Conservation (phyloP, 106 monocot genomes). For the Allium fistulosum region DNA sequence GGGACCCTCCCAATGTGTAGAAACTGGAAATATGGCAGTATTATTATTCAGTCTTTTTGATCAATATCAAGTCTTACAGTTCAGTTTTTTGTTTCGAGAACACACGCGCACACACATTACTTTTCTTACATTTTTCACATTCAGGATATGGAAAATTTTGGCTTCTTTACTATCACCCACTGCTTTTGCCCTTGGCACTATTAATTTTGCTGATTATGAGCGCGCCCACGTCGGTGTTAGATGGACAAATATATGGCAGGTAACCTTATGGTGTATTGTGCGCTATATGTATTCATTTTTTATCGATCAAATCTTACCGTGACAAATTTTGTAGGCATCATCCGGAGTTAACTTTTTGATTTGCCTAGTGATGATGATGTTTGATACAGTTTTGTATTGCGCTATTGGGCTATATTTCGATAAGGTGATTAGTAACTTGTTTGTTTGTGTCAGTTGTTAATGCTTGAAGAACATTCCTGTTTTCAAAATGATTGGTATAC, state of each 20-base stretch:
- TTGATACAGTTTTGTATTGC: constrained; percentile 60
- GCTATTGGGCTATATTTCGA: constrained; percentile 64
- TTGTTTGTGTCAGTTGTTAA: too few relatives aligned
- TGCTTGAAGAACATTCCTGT: too few relatives aligned
- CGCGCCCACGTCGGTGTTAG: constrained; percentile 94
- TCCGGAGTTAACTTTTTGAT: constrained; percentile 89
- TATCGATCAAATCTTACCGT: constrained; percentile 1
- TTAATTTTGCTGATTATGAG: constrained; percentile 97
- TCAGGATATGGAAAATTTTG: constrained; percentile 68
- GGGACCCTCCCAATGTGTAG: too few relatives aligned
- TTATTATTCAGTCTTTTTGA: too few relatives aligned
- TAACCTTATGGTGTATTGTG: constrained; percentile 2
- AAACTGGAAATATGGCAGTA: too few relatives aligned
- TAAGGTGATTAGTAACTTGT: constrained; percentile 40
- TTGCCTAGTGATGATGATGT: constrained; percentile 76
- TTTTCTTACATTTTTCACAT: constrained; percentile 7
- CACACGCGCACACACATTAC: constrained; percentile 3
- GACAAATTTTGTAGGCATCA: constrained; percentile 35
- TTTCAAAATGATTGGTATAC: neutral
- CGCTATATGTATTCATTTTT: neutral
- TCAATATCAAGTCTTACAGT: too few relatives aligned
- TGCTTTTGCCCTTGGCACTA: constrained; percentile 85
- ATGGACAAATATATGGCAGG: constrained; percentile 96
- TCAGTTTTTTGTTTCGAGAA: too few relatives aligned
- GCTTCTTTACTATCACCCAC: constrained; percentile 86